Base-by-base conservation (phyloP, 1,284 basidiomycete species). In the Boletus albobrunnescens region DNA sequence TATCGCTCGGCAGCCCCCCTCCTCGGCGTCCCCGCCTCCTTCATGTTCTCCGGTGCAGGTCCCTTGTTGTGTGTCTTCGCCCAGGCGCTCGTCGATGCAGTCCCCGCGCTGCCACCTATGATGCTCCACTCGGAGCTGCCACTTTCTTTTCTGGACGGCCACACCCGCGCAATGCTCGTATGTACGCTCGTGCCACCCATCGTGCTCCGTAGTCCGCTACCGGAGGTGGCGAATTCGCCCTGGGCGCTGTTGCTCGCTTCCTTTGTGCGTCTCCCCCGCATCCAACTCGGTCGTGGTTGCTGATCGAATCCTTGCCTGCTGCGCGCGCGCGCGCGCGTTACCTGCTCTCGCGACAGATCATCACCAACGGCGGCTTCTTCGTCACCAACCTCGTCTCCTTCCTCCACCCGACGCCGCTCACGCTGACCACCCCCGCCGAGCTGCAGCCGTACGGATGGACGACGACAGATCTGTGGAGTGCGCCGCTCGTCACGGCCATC, bases 341-440 rank as follows among this genome's bases (percentile, higher is more conserved):
- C n/a, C n/a, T n/a, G n/a, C n/a, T n/a, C n/a, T n/a, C 23, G 14
- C 17, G 11, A 17, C 46, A 88, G 85, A 57, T 84, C 38, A 74
- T 76, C 19, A 79, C 87, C 32, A 89, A 89, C 60, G 79, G 75
- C 6, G 86, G 86, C 10, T 86, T 86, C 70, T 84, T 89, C 71
- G 56, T 87, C 55, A 73, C 75, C 26, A 84, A 82, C 68, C 63
- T 83, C 42, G 73, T 83, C 63, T 85, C 84, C 30, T 77, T 87
- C 66, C 71, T 87, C 40, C 72, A 79, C 44, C 86, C 86, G 0
- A 80, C 79, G 13, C 69, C 82, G 0, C 68, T 86, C 49, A 56
- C 76, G 7, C 61, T 88, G 16, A 71, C 79, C 35, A 88, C 86
- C 0, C 87, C 87, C 3, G 71, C 78, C 1, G 86, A 88, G 58